Evolutionary conservation across 108 stramenopile genomes (phyloP), one percentile per base, ranked within the genome.

Genomic region (Poteriospumella lacustris): DNA sequence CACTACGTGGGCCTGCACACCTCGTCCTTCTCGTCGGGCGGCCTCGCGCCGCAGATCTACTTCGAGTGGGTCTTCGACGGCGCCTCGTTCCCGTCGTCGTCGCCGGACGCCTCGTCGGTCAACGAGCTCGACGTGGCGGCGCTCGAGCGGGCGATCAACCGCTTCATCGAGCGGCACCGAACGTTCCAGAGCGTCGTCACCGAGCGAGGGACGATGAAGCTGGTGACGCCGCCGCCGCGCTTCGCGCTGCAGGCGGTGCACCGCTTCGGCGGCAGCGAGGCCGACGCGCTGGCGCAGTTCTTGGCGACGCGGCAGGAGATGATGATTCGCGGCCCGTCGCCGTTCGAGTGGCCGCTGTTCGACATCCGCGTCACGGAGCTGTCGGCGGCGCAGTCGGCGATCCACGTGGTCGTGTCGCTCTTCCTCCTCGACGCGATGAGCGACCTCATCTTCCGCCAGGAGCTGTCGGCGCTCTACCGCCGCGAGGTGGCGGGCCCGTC

Each of bases 1-100:
- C 76, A 77, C 5, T 77, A 47, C 15, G 76, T 77, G 39, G 76
- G 76, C 2, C 15, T 77, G 2, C 59, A 62, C 76, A 59, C 76
- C 15, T 77, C 76, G 39, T 62, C 59, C 1, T 59, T 68, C 2
- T 1, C 76, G 31, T 1, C 34, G 76, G 1, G 1, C 1, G 58
- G 58, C 59, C 19, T 62, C 1, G 1, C 59, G 59, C 76, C 76
- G 39, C 76, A 77, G 76, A 77, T 77, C 3, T 77, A 77, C 39
- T 77, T 26, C 33, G 76, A 77, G 42, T 77, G 76, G 76, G 59
- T 38, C 1, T 42, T 77, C 39, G 58, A 1, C 1, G 73, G 43
- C 1, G 56, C 1, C 1, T 9, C 9, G 9, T 24, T 33, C 9
- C 40, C 5, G 31, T 31, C 29, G 15, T 26, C 5, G 5, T 19